Evolutionary conservation across 305 asterid genomes (phyloP).

Genomic region (Fraxinus ornus): DNA sequence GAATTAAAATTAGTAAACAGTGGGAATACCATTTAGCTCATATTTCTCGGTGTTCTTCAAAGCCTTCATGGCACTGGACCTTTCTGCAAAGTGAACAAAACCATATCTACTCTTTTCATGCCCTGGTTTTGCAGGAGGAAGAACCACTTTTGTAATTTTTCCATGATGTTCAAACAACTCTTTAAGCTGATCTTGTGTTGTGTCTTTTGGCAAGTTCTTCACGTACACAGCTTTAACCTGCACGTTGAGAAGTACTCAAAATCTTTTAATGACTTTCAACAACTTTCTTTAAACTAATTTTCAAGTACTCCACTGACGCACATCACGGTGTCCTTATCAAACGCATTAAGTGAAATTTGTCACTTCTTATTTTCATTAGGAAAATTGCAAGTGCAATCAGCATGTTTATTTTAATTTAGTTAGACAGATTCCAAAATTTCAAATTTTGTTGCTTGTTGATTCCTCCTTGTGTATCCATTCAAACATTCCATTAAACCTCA

Average conservation of each 20-base stretch:
- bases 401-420: neutral
- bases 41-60: conserved; percentile 85
- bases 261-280: neutral
- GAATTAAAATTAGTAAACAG: neutral
- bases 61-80: conserved; percentile 86
- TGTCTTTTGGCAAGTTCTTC: conserved; percentile 78
- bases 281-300: neutral
- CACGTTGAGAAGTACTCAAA: conserved; percentile 10
- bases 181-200: conserved; percentile 77
- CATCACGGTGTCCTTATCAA: neutral
- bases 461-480: neutral
- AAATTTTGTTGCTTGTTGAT: neutral
- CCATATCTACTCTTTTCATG: conserved; percentile 87
- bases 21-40: conserved; percentile 66
- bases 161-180: conserved; percentile 80
- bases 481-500: neutral
- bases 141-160: conserved; percentile 72
- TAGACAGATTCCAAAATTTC: neutral
- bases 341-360: neutral
- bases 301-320: neutral
- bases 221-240: conserved; percentile 92
- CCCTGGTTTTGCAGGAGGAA: conserved; percentile 95
- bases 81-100: conserved; percentile 85
- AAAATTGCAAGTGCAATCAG: neutral
- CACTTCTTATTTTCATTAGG: neutral